Evolutionary conservation across 306 rosid genomes (phyloP), one percentile per base, ranked within the genome.

Genomic region (Lathyrus aphaca): DNA sequence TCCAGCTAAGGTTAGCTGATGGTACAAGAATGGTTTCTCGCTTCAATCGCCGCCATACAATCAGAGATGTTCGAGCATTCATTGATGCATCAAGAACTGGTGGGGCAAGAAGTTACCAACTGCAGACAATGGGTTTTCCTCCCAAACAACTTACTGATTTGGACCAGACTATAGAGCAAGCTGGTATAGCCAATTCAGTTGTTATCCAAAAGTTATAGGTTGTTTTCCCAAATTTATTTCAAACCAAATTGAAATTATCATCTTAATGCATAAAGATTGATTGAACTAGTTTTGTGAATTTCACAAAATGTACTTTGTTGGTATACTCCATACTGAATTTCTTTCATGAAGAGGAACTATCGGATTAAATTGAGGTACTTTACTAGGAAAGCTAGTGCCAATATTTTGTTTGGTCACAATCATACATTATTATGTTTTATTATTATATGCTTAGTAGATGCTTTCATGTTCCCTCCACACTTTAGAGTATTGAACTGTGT

Each of bases 111-210:
- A 88, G 69, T 74, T 94, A 94, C 81, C 95, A 81, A 43, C 85
- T 94, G 62, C 99, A 87, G 86, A 81, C 85, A 39, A 89, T 94
- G 96, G 96, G 96, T n/a, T 94, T 94, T 68, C 99, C 99, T 81
- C 99, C 99, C 61, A 91, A 87, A 74, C 89, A 84, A 77, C 92
- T 94, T n/a, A 25, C 82, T 29, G 96, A 88, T 67, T 74, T 82
- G 81, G 96, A 91, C 77, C 97, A 87, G 84, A 86, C 96, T 7
- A 94, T 94, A 55, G 96, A 87, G 68, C 89, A 86, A 78, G 97
- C 99, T 15, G 99, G 97, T 46, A 82, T 89, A 49, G 84, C 91
- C 79, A 94, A 91, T 74, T 94, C 99, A 57, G 99, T 94, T 64
- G 86, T 94, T 56, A 86, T 94, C 85, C 99, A 82, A 65, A 82